phyloP scores from a whole-genome alignment of 345 rosid genomes.

The Murraya paniculata region DNA sequence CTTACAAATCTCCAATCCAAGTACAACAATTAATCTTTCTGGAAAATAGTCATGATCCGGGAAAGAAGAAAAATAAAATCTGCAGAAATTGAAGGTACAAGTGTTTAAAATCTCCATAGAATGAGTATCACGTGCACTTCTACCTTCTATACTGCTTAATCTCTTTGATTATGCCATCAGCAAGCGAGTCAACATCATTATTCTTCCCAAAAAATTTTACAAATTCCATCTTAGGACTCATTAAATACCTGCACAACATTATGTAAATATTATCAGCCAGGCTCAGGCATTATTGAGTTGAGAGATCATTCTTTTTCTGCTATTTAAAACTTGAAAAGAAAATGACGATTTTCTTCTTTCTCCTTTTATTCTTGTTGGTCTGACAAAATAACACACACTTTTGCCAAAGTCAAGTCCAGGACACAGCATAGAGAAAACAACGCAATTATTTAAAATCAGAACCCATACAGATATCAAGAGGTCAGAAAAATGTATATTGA shows the following conservation, averaged over 20 bases:
- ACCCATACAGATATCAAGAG: not conserved
- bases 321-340: not conserved
- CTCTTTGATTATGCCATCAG: conserved; percentile 77
- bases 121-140: not conserved
- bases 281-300: not conserved
- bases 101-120: not conserved
- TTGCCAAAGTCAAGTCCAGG: not conserved
- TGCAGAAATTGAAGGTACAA: not conserved
- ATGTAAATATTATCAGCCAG: conserved; percentile 1
- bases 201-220: conserved; percentile 94
- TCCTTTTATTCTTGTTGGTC: not conserved
- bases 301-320: not conserved
- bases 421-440: no score
- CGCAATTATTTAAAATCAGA: no score
- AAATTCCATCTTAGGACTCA: conserved; percentile 84
- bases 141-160: conserved; percentile 51
- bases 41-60: not conserved
- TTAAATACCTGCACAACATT: conserved; percentile 67
- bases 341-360: not conserved
- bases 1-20: not conserved
- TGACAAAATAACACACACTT: not conserved
- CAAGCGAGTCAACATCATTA: conserved; percentile 66
- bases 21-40: no score
- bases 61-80: not conserved
- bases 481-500: not conserved